Evolutionary conservation across 176 grass and related monocot genomes (phyloP).

Genomic region (Thinopyrum elongatum): DNA sequence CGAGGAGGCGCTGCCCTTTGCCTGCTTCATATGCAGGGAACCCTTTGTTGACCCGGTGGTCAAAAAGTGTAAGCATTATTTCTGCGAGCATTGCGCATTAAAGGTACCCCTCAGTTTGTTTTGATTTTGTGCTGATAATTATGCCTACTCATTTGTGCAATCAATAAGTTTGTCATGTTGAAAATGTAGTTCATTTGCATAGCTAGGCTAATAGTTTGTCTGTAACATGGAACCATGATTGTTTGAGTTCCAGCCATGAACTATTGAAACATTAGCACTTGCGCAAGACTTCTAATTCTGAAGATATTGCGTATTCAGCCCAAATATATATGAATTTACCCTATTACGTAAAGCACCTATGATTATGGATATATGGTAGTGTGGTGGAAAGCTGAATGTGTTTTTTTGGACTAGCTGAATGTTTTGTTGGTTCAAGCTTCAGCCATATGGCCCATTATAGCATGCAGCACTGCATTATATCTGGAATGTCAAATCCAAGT

Average conservation of each 20-base stretch:
- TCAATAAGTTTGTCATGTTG: neutral
- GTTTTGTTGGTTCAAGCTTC: neutral
- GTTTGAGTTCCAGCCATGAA: neutral
- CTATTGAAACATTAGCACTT: neutral
- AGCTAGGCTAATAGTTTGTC: neutral
- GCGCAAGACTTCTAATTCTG: neutral
- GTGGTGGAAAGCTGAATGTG: neutral
- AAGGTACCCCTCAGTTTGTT: conserved; percentile 44
- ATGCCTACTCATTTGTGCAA: neutral
- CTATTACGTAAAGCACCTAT: neutral
- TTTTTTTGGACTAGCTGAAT: neutral
- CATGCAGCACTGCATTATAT: neutral
- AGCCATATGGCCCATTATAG: neutral
- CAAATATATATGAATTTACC: neutral
- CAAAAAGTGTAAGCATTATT: conserved; percentile 91
- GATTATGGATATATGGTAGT: neutral
- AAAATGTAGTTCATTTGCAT: neutral
- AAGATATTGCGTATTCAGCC: neutral
- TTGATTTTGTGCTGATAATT: neutral
- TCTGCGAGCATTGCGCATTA: conserved; percentile 84
- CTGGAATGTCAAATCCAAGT: neutral
- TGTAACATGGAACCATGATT: neutral
- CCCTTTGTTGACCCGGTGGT: conserved; percentile 81
- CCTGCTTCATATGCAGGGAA: conserved; percentile 78
- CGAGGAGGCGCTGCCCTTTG: conserved; percentile 71